Base-by-base conservation (phyloP, 2,329 filamentous ascomycete species). In the Fusarium bactridioides region DNA sequence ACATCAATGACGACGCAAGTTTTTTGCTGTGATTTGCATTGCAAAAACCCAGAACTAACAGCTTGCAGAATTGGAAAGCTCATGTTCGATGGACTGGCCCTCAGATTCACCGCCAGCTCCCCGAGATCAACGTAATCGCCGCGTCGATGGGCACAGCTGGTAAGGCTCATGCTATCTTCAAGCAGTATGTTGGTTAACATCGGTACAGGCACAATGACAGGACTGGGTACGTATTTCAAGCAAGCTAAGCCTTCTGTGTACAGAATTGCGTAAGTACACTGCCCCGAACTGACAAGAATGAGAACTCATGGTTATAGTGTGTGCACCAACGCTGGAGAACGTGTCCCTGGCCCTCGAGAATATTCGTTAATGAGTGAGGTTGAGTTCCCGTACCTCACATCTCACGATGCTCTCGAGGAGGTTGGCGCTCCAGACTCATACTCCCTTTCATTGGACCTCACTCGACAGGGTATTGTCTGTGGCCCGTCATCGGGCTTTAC, bases 401-500 rank as follows among this genome's bases (percentile, higher is more conserved):
- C 86, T 2, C 82, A 90, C 11, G 88, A 91, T 74, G 77, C 79
- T 4, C 83, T 90, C 7, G 87, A 90, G 70, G 84, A 89, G 62
- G 87, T 90, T 4, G 84, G 84, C 4, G 89, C 88, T 0, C 78
- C 79, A 4, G 86, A 89, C 53, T 86, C 88, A 1, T 90, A 85
- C 74, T 79, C 82, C 0, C 73, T 87, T 18, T 90, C 88, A 0
- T 76, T 91, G 61, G 81, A 86, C 19, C 80, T 91, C 16, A 88
- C 85, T 19, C 83, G 89, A 5, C 83, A 90, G 61, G 89, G 89
- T 0, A 79, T 91, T n/a, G 83, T 91, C 11, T 89, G 86, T 56
- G 89, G 89, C 0, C 89, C 89, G 3, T 90, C 88, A 1, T 90
- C 88, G 0, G 89, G 89, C 0, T 86, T 89, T 73, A 88, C 87